Evolutionary conservation across 1,284 basidiomycete species (phyloP).

Genomic region (Melanopsichium pennsylvanicum): DNA sequence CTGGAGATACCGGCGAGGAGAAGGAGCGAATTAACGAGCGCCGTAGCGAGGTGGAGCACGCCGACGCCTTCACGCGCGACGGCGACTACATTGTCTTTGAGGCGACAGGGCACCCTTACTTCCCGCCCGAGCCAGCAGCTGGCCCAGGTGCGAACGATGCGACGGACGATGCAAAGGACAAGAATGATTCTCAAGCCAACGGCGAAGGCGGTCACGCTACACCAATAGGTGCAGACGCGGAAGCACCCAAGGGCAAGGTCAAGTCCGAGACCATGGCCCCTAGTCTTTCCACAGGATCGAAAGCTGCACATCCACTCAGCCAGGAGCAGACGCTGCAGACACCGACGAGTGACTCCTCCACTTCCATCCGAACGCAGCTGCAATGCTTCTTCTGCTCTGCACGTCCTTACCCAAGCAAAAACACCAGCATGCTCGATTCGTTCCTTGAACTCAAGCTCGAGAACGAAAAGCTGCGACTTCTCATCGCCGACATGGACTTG

Average conservation of each 20-base stretch:
- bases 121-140: slow-evolving; percentile 34
- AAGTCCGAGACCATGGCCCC: slow-evolving; percentile 29
- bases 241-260: slow-evolving; percentile 17
- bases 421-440: slow-evolving; percentile 59
- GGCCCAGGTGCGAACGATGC: not conserved
- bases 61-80: slow-evolving; percentile 37
- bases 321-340: slow-evolving; percentile 38
- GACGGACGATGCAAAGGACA: slow-evolving; percentile 6
- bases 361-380: slow-evolving; percentile 18
- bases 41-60: slow-evolving; percentile 34
- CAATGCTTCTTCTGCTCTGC: slow-evolving; percentile 60
- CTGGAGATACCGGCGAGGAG: slow-evolving; percentile 32
- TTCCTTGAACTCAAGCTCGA: slow-evolving; percentile 63
- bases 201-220: slow-evolving; percentile 1
- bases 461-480: slow-evolving; percentile 55
- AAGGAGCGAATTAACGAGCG: slow-evolving; percentile 28
- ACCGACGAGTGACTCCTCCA: slow-evolving; percentile 34
- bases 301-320: slow-evolving; percentile 32
- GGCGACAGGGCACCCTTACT: slow-evolving; percentile 56
- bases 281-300: slow-evolving; percentile 16
- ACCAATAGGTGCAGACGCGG: slow-evolving; percentile 4
- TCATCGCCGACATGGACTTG: slow-evolving; percentile 47
- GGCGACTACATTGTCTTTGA: slow-evolving; percentile 58
- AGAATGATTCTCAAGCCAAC: slow-evolving; percentile 6
- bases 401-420: slow-evolving; percentile 57